Base-by-base conservation (phyloP, 441 rosid genomes). In the Theobroma grandiflorum region DNA sequence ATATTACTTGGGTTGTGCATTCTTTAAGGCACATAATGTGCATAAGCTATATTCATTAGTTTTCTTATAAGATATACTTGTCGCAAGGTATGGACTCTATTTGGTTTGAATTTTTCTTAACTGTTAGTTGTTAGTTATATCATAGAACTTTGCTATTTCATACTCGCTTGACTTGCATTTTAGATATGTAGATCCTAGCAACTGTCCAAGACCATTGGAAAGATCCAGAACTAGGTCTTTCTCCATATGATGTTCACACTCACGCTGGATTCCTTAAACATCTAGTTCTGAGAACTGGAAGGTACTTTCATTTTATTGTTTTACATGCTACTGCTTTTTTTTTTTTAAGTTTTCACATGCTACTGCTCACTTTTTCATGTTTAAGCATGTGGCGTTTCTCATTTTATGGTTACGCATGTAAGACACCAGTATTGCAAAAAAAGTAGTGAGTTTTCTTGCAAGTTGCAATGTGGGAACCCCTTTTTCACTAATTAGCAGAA, bases 181-280 rank as follows among this genome's bases (percentile, higher is more conserved):
- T 43, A 50, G 69, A 40, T 50, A 35, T 50, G 50, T 67, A 96
- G 99, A 95, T 93, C 86, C 96, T 96, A 82, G 91, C 84, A 74
- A 89, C 86, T 82, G 82, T 96, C 31, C 99, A 96, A 90, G 92
- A 91, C 75, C 88, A 83, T 81, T 96, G 98, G 99, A 93, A 93
- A 87, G 92, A 94, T 84, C 88, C 95, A 12, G 82, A 83, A 69
- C 78, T 93, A 49, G 88, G 83, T 80, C 93, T 94, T 83, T 91
- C 96, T 85, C 98, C 99, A 14, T 94, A 93, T 81, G 83, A 94
- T 78, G 89, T 88, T 83, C 90, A 88, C 82, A 91, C 97, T 73
- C 99, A 96, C 85, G 84, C 61, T 57, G 99, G 99, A 77, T 96
- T 91, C 86, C 96, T 96, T 77, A 96, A 94, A 90, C 99, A 94